Percentiles rank a stretch among this genome's conserved stretches.
These are phyloP conservation scores for Xylariomycetidae sp. DNA, from an alignment of 2,329 filamentous ascomycete genomes.

Conservation along the genomic window DNA sequence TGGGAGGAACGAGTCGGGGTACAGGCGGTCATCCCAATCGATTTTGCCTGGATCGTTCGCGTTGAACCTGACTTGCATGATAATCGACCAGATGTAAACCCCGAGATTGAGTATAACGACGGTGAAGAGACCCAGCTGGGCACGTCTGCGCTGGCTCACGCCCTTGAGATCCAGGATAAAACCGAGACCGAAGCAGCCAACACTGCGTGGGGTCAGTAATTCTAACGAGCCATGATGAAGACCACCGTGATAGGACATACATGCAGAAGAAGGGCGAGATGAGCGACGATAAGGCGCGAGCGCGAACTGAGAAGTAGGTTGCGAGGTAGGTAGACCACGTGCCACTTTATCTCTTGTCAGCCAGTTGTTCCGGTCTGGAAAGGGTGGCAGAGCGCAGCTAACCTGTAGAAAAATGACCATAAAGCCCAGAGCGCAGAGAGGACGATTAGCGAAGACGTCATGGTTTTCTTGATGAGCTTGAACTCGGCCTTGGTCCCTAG, in stretches of 20 bases:
- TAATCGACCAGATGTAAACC: slow-evolving; percentile 45
- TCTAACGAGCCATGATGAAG: no score
- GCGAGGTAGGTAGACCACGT: slow-evolving; percentile 40
- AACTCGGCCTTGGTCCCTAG: slow-evolving; percentile 33
- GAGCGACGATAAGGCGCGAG: slow-evolving; percentile 37
- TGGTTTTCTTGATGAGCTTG: slow-evolving; percentile 32
- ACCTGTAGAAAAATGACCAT: slow-evolving; percentile 41
- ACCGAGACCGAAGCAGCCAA: slow-evolving; percentile 42
- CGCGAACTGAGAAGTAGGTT: slow-evolving; percentile 37
- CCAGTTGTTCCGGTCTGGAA: not conserved
- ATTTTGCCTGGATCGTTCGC: slow-evolving; percentile 33
- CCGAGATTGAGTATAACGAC: slow-evolving; percentile 39
- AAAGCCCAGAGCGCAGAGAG: slow-evolving; percentile 35
- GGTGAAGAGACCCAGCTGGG: slow-evolving; percentile 37
- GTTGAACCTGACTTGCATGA: slow-evolving; percentile 38
- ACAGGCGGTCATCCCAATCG: slow-evolving; percentile 38
- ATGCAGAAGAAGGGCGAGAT: slow-evolving; percentile 45
- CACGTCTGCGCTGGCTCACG: slow-evolving; percentile 36
- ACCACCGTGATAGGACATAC: slow-evolving; percentile 20
- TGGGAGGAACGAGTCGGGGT: slow-evolving; percentile 36
- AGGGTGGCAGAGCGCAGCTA: not conserved
- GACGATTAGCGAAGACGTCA: slow-evolving; percentile 32
- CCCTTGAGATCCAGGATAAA: slow-evolving; percentile 36
- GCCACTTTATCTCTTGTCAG: slow-evolving; percentile 23
- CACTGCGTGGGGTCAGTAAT: slow-evolving; percentile 14